Percentiles rank a stretch among this genome's conserved stretches.
These are phyloP conservation scores for Lineolata rhizophorae DNA, from an alignment of 495 filamentous ascomycete species.

Conservation along the genomic window DNA sequence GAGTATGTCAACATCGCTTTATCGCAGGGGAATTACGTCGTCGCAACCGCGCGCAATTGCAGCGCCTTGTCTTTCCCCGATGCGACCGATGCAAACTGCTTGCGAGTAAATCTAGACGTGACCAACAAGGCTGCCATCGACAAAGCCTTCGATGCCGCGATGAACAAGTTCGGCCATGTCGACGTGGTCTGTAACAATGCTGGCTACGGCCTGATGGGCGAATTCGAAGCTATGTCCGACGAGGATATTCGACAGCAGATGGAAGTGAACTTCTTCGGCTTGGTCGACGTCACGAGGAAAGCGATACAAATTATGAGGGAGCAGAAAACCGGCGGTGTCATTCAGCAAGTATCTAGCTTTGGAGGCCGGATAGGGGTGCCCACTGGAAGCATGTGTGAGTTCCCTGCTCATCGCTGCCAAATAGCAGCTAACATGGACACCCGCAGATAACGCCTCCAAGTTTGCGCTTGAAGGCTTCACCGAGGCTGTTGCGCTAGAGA, in stretches of 20 bases:
- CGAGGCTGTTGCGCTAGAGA: conserved; percentile 13
- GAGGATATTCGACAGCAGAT: conserved; percentile 16
- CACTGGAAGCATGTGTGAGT: background rate
- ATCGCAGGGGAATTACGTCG: conserved; percentile 15
- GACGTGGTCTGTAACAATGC: conserved; percentile 21
- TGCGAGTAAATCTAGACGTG: conserved; percentile 15
- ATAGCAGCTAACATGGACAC: background rate
- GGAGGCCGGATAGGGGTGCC: conserved; percentile 17
- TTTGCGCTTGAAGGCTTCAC: conserved; percentile 21
- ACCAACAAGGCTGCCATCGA: conserved; percentile 12
- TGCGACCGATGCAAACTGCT: conserved; percentile 5
- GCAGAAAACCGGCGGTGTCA: conserved; percentile 19
- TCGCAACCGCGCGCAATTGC: conserved; percentile 17
- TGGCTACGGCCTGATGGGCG: conserved; percentile 16
- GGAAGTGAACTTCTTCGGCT: conserved; percentile 20
- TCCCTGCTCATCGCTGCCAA: background rate
- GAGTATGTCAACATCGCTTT: conserved; percentile 16
- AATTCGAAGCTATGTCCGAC: conserved; percentile 16
- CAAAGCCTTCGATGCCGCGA: conserved; percentile 14
- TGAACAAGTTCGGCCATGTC: conserved; percentile 15
- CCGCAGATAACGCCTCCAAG: conserved; percentile 18
- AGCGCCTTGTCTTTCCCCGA: conserved; percentile 10
- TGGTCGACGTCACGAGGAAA: conserved; percentile 20
- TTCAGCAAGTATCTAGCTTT: conserved; percentile 24
- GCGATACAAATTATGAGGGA: conserved; percentile 23